Base-by-base conservation (phyloP, 768 basidiomycete species). In the Xerocomellus amylosporus region DNA sequence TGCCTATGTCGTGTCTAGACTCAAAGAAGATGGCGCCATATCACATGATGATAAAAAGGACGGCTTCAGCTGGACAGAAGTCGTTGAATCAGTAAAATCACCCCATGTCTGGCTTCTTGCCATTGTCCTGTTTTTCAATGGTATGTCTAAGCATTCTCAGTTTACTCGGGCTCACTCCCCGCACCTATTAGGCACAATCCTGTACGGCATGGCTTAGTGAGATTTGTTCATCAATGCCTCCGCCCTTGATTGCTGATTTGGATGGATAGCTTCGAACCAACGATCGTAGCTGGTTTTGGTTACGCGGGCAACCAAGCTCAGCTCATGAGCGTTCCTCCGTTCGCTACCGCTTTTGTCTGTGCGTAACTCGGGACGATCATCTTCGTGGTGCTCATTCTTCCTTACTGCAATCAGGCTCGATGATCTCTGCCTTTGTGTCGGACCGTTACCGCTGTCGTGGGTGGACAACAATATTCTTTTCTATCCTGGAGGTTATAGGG, bases 201-300 rank as follows among this genome's bases (percentile, higher is more conserved):
- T 60, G 6, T 51, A 36, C 30, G 59, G 66, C 15, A 17, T 69
- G 17, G 58, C 47, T 26, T 70, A 56, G 67, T 69, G 49, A 52
- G 66, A 34, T 24, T 19, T 24, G 24, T 24, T n/a, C 24, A 24
- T n/a, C 24, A 24, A 24, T 24, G 2, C 24, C 24, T 24, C 24
- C 24, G 4, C 24, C 24, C 24, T 24, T 24, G 24, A 4, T 24
- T 24, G 4, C 24, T 24, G 24, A 24, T 24, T 24, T 24, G 24
- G 24, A 24, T 24, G 24, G 24, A 24, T 24, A 31, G 88, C 60
- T 90, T 92, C 69, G 73, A 82, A 8, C 89, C 89, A 7, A 84
- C 85, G 4, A 88, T 92, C 67, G 81, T 91, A 10, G 73, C 79
- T 30, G 73, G 75, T 17, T 76, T 87, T 3, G 85, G 85, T 19